Evolutionary conservation across 345 rosid genomes (phyloP).

Genomic region (Heritiera littoralis): DNA sequence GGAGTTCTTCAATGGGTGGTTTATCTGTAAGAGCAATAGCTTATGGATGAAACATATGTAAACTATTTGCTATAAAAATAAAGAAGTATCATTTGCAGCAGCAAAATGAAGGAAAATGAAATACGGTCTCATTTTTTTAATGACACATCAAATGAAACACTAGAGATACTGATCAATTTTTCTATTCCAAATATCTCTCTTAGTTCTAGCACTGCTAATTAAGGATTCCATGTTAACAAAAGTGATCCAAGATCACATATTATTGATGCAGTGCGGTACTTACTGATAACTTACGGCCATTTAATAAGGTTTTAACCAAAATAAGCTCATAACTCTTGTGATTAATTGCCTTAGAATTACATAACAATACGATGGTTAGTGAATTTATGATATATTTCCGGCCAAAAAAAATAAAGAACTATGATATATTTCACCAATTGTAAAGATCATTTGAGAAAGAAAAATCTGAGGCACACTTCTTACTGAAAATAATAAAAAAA

Average conservation of each 20-base stretch:
- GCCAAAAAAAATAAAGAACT: background rate
- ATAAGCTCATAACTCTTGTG: background rate
- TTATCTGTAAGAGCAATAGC: constrained; percentile 58
- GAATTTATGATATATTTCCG: background rate
- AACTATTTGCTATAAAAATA: background rate
- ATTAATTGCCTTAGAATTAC: background rate
- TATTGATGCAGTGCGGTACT: background rate
- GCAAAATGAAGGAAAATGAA: constrained; percentile 1
- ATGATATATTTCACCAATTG: background rate
- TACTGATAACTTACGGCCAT: background rate
- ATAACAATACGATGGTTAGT: background rate
- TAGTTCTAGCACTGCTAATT: background rate
- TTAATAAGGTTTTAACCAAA: constrained; percentile 4
- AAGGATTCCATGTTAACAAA: background rate
- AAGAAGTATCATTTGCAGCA: background rate
- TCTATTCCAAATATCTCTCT: background rate
- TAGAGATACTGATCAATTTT: background rate
- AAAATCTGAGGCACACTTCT: background rate
- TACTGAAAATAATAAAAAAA: background rate
- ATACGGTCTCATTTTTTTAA: background rate
- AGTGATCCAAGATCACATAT: background rate
- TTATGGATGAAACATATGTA: constrained; percentile 6
- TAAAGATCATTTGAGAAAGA: too few relatives aligned
- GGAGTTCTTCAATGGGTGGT: constrained; percentile 90
- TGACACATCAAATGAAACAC: background rate